Evolutionary conservation across 2,329 filamentous ascomycete genomes (phyloP).

Genomic region (Paradendryphiella salina): DNA sequence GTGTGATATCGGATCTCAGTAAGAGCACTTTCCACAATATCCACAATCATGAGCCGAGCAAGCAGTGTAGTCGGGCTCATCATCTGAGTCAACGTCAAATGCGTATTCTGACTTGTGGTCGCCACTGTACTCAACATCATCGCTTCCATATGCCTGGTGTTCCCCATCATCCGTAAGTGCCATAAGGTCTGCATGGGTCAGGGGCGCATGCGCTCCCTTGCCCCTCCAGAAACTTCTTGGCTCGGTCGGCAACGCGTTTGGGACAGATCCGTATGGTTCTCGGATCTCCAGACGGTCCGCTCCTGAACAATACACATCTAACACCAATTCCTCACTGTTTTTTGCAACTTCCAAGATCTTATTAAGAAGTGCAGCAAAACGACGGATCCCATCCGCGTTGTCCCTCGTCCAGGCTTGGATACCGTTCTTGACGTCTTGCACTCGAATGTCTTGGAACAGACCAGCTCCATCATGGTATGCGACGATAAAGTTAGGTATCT

Average conservation of each 20-base stretch:
- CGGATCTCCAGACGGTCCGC: conserved; percentile 44
- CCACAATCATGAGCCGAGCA: conserved; percentile 44
- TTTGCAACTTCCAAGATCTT: conserved; percentile 38
- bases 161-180: too few relatives aligned
- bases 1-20: conserved; percentile 9
- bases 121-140: not conserved
- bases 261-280: conserved; percentile 30
- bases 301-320: conserved; percentile 45
- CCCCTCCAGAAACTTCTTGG: conserved; percentile 17
- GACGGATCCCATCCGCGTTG: conserved; percentile 38
- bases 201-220: not conserved
- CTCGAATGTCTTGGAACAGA: conserved; percentile 50
- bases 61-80: conserved; percentile 43
- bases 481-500: conserved; percentile 57
- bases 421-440: conserved; percentile 45
- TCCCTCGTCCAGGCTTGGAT: conserved; percentile 50
- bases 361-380: conserved; percentile 36
- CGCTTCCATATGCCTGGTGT: not conserved
- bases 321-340: conserved; percentile 16
- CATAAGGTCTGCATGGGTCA: not conserved
- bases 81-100: conserved; percentile 3
- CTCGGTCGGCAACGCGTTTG: conserved; percentile 26
- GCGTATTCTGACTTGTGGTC: not conserved
- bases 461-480: conserved; percentile 53
- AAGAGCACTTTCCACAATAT: conserved; percentile 46